Conservation (phyloP, 305 asterid genomes). For the Solanum chacoense region DNA sequence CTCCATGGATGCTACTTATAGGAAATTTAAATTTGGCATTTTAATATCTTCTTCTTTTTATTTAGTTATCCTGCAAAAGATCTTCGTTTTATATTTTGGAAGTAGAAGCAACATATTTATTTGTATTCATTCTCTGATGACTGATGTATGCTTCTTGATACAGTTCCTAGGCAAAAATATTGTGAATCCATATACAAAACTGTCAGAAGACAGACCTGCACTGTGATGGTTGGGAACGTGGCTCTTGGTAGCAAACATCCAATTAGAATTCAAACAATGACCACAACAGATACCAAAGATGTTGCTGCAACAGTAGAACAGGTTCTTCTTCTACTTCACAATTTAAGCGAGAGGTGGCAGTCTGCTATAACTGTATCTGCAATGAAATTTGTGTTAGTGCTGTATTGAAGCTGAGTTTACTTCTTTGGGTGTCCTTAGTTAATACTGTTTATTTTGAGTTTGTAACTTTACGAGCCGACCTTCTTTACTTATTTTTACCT, state of each 20-base stretch:
- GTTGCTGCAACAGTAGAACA: slow-evolving; percentile 91
- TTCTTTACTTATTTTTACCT: neutral
- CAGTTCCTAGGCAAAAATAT: slow-evolving; percentile 93
- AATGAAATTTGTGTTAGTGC: neutral
- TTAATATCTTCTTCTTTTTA: neutral
- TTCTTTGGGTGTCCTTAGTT: neutral
- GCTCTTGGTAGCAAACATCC: slow-evolving; percentile 98
- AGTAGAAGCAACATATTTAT: neutral
- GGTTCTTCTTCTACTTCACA: slow-evolving; percentile 32
- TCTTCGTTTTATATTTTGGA: neutral
- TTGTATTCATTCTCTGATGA: slow-evolving; percentile 4
- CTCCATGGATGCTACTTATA: neutral
- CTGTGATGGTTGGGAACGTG: slow-evolving; percentile 98
- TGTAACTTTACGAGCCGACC: neutral
- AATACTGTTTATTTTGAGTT: neutral
- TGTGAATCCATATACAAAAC: slow-evolving; percentile 91
- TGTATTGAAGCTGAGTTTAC: neutral
- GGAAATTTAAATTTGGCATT: neutral
- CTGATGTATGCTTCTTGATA: slow-evolving; percentile 10
- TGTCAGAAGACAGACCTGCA: slow-evolving; percentile 78
- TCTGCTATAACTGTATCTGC: neutral
- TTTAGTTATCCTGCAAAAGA: neutral
- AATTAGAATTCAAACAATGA: slow-evolving; percentile 93
- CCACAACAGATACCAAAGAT: slow-evolving; percentile 96
- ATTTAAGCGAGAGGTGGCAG: neutral